Base-by-base conservation (phyloP, 257 asterid genomes). In the Gentiana dahurica region DNA sequence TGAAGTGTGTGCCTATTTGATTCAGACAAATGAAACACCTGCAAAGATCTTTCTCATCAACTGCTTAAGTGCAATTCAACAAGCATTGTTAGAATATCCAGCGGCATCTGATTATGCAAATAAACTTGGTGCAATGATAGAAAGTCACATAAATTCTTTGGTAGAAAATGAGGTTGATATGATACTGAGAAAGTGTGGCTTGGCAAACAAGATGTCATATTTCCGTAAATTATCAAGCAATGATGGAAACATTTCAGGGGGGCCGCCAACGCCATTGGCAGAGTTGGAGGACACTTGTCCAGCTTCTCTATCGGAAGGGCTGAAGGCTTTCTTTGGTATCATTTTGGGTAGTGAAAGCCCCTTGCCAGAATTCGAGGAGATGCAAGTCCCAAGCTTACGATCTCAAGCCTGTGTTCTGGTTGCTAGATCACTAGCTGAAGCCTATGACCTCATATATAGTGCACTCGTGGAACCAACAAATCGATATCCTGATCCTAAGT, bases 51-150 rank as follows among this genome's bases (percentile, higher is more conserved):
- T 91, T 61, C 80, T 85, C 59, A 83, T 91, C 80, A 91, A 87
- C 88, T 91, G 98, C 68, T 71, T 87, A 64, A 83, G 90, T 57
- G 94, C 95, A 66, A 85, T 91, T 70, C 83, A 86, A 36, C 97
- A 87, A 72, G 94, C 98, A 54, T 58, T 87, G 65, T 49, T 77
- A 11, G 89, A 88, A 34, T 87, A 81, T 32, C 89, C 73, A n/a
- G 85, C 80, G 53, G 95, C 96, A 56, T 72, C 88, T 8, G 88
- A 77, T 60, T 85, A 85, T 43, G 90, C 71, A 53, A 83, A 81
- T 75, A 85, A 85, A 77, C 78, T 87, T 36, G 94, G 86, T 12
- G 51, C 71, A 52, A 85, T 91, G 98, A 77, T 87, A 41, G 94
- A 87, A 47, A 66, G 38, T 66, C 87, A 91, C 76, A 70, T 84